Evolutionary conservation across 192 early-diverging fungal species (phyloP).

Genomic region (Linnemannia schmuckeri): DNA sequence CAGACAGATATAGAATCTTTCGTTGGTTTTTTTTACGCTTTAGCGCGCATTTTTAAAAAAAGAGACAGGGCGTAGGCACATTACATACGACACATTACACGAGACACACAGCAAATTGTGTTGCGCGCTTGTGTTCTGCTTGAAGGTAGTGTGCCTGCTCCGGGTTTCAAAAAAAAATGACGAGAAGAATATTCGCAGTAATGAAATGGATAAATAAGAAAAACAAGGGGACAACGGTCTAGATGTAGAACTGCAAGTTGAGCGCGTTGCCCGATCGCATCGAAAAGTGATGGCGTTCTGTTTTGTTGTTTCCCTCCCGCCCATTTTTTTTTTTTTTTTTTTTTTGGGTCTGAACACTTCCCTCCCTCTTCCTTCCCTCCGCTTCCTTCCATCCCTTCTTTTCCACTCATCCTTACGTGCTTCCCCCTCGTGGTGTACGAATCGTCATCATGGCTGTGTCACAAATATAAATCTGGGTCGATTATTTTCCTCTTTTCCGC

Average conservation of each 20-base stretch:
- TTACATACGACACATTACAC: not conserved
- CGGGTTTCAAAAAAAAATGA: not conserved
- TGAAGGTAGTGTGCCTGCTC: not conserved
- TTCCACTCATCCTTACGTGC: too few relatives aligned
- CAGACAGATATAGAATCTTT: not conserved
- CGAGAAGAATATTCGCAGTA: too few relatives aligned
- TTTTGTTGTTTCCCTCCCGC: too few relatives aligned
- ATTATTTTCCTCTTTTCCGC: not conserved
- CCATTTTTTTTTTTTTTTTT: too few relatives aligned
- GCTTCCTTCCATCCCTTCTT: too few relatives aligned
- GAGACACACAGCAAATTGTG: not conserved
- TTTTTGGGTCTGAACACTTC: too few relatives aligned
- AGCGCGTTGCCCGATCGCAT: too few relatives aligned
- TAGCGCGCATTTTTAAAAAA: not conserved
- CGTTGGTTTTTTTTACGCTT: not conserved
- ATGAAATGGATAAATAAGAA: too few relatives aligned
- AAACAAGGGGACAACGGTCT: too few relatives aligned
- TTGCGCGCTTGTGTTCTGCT: not conserved
- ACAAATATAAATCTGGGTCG: conserved; percentile 5
- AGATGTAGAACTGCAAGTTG: too few relatives aligned
- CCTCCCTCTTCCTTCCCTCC: too few relatives aligned
- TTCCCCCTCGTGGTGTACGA: not conserved
- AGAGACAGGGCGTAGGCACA: not conserved
- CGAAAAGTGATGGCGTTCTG: too few relatives aligned
- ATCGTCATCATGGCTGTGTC: conserved; percentile 10